A percentile compares a stretch with the other conserved stretches of the same genome.
Evolutionary conservation across 129 eudicot genomes (phyloP).

Genomic region (Glebionis coronaria): DNA sequence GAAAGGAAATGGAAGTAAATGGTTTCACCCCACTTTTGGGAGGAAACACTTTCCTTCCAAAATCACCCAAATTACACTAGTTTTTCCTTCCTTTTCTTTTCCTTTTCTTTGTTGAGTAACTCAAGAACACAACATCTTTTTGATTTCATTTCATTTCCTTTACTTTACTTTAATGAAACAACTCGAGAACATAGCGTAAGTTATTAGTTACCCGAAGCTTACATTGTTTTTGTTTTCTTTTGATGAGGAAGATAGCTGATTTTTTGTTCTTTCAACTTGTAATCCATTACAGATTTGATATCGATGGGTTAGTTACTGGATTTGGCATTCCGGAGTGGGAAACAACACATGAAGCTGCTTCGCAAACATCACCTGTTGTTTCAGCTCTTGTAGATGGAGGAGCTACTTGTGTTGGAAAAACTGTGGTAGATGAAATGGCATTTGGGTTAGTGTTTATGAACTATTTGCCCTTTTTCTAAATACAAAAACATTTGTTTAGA

Average conservation of each 20-base stretch:
- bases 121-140: too few relatives aligned
- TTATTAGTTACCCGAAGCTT: too few relatives aligned
- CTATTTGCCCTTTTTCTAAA: not conserved
- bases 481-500: not conserved
- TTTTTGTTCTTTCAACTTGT: not conserved
- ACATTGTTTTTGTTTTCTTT: constrained; percentile 4
- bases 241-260: not conserved
- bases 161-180: too few relatives aligned
- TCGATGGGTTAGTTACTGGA: constrained; percentile 78
- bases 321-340: constrained; percentile 95
- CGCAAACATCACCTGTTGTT: constrained; percentile 67
- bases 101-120: too few relatives aligned
- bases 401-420: constrained; percentile 89
- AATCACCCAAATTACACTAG: too few relatives aligned
- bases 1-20: too few relatives aligned
- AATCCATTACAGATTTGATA: constrained; percentile 59
- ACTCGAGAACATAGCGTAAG: too few relatives aligned
- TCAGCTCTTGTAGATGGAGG: constrained; percentile 91
- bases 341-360: constrained; percentile 81
- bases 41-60: too few relatives aligned
- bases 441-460: constrained; percentile 50
- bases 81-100: too few relatives aligned
- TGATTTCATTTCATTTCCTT: too few relatives aligned
- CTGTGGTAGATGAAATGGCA: constrained; percentile 84
- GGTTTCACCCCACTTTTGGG: too few relatives aligned